Evolutionary conservation across 768 basidiomycete species (phyloP).

Genomic region (Strobilomyces echinocephalus): DNA sequence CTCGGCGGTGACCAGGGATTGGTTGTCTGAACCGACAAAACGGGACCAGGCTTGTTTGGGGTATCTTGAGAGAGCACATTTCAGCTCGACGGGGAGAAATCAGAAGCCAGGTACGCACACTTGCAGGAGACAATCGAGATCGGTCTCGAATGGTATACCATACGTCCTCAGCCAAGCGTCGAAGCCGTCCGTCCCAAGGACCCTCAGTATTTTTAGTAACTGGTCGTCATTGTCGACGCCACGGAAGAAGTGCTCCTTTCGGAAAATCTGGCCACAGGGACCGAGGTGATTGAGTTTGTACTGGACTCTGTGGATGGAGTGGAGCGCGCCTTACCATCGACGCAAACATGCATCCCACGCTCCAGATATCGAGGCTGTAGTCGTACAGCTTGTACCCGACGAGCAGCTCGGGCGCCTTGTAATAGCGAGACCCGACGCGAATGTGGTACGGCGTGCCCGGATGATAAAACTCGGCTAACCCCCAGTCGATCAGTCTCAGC

Average conservation of each 20-base stretch:
- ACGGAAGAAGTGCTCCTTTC: conserved; percentile 72
- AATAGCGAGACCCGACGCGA: conserved; percentile 66
- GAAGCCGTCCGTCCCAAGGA: conserved; percentile 63
- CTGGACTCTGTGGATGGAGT: not conserved
- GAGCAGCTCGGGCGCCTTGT: conserved; percentile 68
- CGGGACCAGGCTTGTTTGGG: conserved; percentile 61
- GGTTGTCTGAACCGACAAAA: conserved; percentile 56
- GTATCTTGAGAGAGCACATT: conserved; percentile 36
- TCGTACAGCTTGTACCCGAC: conserved; percentile 72
- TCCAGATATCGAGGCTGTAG: conserved; percentile 71
- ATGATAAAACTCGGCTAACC: conserved; percentile 73
- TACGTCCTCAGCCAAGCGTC: conserved; percentile 57
- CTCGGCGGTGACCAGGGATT: conserved; percentile 53
- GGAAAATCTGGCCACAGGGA: conserved; percentile 48
- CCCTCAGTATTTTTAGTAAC: conserved; percentile 62
- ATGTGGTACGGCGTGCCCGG: conserved; percentile 67
- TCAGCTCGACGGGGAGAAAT: not conserved
- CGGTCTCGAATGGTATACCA: conserved; percentile 62
- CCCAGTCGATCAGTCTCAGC: conserved; percentile 69
- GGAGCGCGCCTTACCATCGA: conserved; percentile 49
- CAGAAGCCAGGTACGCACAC: conserved; percentile 31
- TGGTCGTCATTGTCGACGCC: conserved; percentile 73
- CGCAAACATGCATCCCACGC: conserved; percentile 70
- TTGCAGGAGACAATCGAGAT: conserved; percentile 52
- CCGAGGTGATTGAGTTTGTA: not conserved